These are phyloP conservation scores for Sclerotinia trifoliorum DNA, from an alignment of 2,329 filamentous ascomycete species.

Conservation along the genomic window DNA sequence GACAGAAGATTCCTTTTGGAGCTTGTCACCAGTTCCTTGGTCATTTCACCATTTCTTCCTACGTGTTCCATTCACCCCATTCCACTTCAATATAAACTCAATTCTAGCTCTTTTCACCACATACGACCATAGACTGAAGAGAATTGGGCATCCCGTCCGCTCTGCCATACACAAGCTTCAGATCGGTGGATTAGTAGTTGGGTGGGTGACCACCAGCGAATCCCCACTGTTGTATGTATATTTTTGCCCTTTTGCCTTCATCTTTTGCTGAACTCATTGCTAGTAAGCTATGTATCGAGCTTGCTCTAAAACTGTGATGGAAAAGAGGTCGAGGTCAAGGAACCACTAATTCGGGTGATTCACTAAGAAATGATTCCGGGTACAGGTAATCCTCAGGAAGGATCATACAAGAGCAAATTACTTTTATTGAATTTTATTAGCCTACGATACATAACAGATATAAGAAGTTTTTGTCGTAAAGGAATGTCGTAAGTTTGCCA, in stretches of 20 bases:
- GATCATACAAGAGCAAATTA: not conserved
- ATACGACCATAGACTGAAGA: too few relatives aligned
- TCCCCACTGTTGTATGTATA: conserved; percentile 2
- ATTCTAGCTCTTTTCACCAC: too few relatives aligned
- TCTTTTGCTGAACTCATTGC: not conserved
- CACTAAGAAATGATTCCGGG: too few relatives aligned
- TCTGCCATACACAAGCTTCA: too few relatives aligned
- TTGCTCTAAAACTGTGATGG: too few relatives aligned
- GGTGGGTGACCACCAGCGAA: too few relatives aligned
- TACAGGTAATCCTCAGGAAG: not conserved
- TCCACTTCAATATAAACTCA: not conserved
- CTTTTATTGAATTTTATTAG: not conserved
- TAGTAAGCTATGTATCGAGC: not conserved
- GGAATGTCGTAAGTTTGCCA: conserved; percentile 10
- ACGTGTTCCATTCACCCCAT: too few relatives aligned
- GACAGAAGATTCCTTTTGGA: not conserved
- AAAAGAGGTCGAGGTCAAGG: not conserved
- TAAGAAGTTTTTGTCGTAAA: not conserved
- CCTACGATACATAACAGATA: not conserved
- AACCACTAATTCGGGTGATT: not conserved
- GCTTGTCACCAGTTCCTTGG: not conserved
- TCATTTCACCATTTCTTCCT: too few relatives aligned
- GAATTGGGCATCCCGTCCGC: too few relatives aligned
- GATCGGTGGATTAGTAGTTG: too few relatives aligned
- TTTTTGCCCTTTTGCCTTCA: too few relatives aligned